Evolutionary conservation across 345 rosid species (phyloP).

Genomic region (Citrus glauca): DNA sequence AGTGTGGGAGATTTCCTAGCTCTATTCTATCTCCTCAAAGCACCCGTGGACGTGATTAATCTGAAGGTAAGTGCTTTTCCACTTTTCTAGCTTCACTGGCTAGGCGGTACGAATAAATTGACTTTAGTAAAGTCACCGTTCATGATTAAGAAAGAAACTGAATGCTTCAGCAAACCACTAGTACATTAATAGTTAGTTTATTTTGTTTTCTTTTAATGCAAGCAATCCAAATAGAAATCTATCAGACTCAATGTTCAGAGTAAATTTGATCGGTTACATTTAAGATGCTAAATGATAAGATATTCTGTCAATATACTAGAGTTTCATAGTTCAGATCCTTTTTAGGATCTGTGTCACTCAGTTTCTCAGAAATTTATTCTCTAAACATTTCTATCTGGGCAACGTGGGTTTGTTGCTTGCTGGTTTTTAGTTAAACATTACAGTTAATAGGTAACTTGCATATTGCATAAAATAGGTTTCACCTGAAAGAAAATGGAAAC

Average conservation of each 20-base stretch:
- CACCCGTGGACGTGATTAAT: slow-evolving; percentile 60
- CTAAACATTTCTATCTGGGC: not conserved
- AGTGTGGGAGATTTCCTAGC: slow-evolving; percentile 88
- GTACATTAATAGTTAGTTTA: not conserved
- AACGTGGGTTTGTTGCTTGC: not conserved
- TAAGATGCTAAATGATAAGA: not conserved
- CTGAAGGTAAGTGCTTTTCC: slow-evolving; percentile 47
- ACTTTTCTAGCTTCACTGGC: not conserved
- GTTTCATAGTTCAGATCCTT: not conserved
- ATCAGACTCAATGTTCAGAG: not conserved
- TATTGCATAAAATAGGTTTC: slow-evolving; percentile 5
- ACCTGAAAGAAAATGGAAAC: slow-evolving; percentile 13
- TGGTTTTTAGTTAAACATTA: not conserved
- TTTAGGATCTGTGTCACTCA: not conserved
- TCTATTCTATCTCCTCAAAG: slow-evolving; percentile 80
- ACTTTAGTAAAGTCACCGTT: not conserved
- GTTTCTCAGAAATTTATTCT: not conserved
- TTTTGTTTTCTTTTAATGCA: no score
- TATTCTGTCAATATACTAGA: not conserved
- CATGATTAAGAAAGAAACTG: not conserved
- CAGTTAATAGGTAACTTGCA: not conserved
- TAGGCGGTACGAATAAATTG: not conserved
- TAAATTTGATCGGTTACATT: not conserved
- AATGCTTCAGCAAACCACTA: not conserved
- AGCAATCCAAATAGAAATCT: not conserved